Evolutionary conservation across 2,329 filamentous ascomycete genomes (phyloP).

Genomic region (Penicillium rolfsii): DNA sequence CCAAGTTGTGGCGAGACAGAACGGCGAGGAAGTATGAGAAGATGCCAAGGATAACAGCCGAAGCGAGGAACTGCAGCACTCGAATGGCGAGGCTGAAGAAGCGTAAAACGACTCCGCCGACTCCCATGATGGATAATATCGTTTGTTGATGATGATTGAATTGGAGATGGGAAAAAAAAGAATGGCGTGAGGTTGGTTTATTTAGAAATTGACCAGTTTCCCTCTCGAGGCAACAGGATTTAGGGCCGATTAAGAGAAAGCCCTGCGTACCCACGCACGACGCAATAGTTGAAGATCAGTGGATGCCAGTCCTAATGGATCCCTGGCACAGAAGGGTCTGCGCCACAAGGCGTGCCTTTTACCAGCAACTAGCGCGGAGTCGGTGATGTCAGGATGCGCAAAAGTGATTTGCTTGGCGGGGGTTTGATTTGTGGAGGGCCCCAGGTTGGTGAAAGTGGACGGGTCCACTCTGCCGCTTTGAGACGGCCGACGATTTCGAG

Average conservation of each 20-base stretch:
- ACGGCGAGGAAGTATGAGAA: constrained; percentile 84
- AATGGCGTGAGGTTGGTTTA: background rate
- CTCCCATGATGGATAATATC: constrained; percentile 56
- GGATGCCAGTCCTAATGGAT: constrained; percentile 8
- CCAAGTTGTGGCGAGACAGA: constrained; percentile 65
- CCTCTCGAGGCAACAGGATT: constrained; percentile 20
- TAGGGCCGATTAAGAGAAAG: constrained; percentile 18
- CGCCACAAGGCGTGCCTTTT: constrained; percentile 1
- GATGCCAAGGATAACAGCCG: constrained; percentile 73
- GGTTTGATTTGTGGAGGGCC: background rate
- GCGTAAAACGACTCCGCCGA: constrained; percentile 67
- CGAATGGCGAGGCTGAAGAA: constrained; percentile 72
- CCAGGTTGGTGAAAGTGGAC: background rate
- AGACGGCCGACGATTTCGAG: background rate
- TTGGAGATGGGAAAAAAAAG: background rate
- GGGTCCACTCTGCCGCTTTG: constrained; percentile 11
- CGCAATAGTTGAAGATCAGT: constrained; percentile 24
- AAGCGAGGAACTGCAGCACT: constrained; percentile 71
- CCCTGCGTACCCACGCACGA: constrained; percentile 10
- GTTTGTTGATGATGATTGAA: background rate
- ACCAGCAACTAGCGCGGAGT: background rate
- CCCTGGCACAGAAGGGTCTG: constrained; percentile 10
- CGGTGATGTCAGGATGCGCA: constrained; percentile 14
- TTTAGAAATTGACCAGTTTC: background rate
- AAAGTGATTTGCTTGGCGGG: background rate